These are phyloP conservation scores for Colletotrichum siamense DNA, from an alignment of 2,329 filamentous ascomycete species.

Conservation along the genomic window DNA sequence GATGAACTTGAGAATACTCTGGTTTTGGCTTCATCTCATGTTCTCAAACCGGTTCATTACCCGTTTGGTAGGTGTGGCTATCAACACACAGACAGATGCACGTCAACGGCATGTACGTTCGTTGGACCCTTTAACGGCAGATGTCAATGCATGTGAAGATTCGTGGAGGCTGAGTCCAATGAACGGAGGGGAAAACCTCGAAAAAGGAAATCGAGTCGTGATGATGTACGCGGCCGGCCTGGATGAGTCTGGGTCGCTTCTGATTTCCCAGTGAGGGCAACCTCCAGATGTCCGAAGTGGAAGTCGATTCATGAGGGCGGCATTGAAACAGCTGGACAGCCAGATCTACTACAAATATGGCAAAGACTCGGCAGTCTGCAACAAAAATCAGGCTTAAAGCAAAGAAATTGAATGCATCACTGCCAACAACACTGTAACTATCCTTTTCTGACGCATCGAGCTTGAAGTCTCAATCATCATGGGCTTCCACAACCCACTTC, in stretches of 20 bases:
- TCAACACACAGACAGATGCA: background rate
- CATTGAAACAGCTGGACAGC: background rate
- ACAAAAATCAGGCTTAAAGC: accelerated
- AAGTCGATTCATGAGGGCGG: background rate
- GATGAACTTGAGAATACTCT: background rate
- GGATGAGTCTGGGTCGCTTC: background rate
- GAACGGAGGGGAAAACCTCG: background rate
- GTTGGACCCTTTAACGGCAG: background rate
- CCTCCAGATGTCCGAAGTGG: background rate
- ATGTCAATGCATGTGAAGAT: background rate
- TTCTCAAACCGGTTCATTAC: background rate
- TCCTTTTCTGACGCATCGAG: background rate
- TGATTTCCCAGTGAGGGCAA: background rate
- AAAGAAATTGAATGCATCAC: background rate
- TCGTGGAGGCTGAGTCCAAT: background rate
- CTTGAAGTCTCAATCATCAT: background rate
- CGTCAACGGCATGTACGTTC: background rate
- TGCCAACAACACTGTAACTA: background rate
- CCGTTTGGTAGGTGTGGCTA: background rate
- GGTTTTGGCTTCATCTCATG: background rate
- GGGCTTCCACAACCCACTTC: background rate
- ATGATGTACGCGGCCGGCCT: background rate
- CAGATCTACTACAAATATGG: background rate
- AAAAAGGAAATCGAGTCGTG: background rate
- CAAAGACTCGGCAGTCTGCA: background rate